Base-by-base conservation (phyloP, 1,139 yeast species). In the Debaryomyces robertsiae region DNA sequence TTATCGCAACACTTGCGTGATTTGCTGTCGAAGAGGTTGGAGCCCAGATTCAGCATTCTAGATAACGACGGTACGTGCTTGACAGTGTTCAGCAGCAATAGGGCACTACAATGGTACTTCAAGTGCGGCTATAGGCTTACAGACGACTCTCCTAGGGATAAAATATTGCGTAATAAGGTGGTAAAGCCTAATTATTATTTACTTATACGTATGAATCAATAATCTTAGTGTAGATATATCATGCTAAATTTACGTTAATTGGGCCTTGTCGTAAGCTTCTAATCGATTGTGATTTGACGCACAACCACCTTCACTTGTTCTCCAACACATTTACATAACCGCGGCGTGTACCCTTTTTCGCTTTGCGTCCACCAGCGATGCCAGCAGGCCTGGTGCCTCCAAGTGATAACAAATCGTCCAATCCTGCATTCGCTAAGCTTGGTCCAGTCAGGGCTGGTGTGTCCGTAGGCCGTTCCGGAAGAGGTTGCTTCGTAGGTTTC, bases 321-420 rank as follows among this genome's bases (percentile, higher is more conserved):
- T 74, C 81, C 81, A 87, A 76, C 6, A 88, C 89, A 57, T 86
- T 90, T 31, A 87, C 91, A 59, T 88, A 88, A 3, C 86, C 80
- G 60, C 82, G 75, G 42, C 86, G 76, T 3, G 81, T 81, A n/a
- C 84, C 86, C 53, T 90, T 75, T 48, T 81, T 82, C 10, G 73
- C 65, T 51, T 73, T 77, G 50, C 83, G 75, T 39, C 75, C 63
- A 4, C 43, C 15, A 27, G 74, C 62, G 31, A 71, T 54, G 0
- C 69, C 53, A 4, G 69, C 50, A 1, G 74, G 53, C 7, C 22
- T 19, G 9, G 74, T 45, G 0, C 65, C 63, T 5, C 79, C 57
- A 69, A 73, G 37, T 58, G 82, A 61, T 41, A 88, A 65, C 43
- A 88, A 65, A 48, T 86, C 93, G 57, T 88, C 95, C 42, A 88